Conservation (phyloP, 768 basidiomycete species). For the Russula foetens region DNA sequence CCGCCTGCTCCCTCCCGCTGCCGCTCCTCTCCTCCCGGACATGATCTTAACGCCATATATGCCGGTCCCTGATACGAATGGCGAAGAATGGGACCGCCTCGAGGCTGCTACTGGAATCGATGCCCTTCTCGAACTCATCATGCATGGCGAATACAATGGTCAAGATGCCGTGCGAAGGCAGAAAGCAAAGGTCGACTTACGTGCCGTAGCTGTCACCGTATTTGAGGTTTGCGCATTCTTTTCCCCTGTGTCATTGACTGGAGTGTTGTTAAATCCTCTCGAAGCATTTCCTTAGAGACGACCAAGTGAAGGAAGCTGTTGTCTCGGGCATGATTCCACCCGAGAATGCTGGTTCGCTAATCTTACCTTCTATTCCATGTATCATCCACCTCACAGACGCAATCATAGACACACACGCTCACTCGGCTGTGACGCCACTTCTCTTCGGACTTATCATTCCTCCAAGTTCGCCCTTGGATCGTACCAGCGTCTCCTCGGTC, state of each 20-base stretch:
- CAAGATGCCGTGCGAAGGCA: slow-evolving; percentile 45
- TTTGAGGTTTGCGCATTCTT: slow-evolving; percentile 58
- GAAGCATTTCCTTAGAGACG: slow-evolving; percentile 71
- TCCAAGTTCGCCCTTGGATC: slow-evolving; percentile 53
- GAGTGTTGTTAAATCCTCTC: slow-evolving; percentile 5
- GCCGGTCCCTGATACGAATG: slow-evolving; percentile 73
- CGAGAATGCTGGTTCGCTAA: slow-evolving; percentile 34
- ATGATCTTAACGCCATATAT: slow-evolving; percentile 66
- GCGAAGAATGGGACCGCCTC: slow-evolving; percentile 89
- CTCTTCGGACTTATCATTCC: slow-evolving; percentile 58
- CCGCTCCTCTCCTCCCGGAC: slow-evolving; percentile 55
- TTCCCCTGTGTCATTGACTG: neutral
- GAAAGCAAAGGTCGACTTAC: slow-evolving; percentile 63
- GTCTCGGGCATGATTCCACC: slow-evolving; percentile 64
- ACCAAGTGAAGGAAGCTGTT: slow-evolving; percentile 61
- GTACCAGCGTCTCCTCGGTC: slow-evolving; percentile 49
- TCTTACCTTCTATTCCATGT: slow-evolving; percentile 22
- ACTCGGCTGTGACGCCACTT: slow-evolving; percentile 53
- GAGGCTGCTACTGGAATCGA: slow-evolving; percentile 77
- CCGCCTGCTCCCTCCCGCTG: slow-evolving; percentile 45
- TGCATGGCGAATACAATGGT: slow-evolving; percentile 85
- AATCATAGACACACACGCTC: slow-evolving; percentile 25
- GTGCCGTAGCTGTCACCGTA: slow-evolving; percentile 67
- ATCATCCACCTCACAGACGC: slow-evolving; percentile 16
- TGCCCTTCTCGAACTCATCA: slow-evolving; percentile 67